A percentile compares a stretch with the other conserved stretches of the same genome.
These are phyloP conservation scores for Cladophialophora exuberans DNA, from an alignment of 2,329 filamentous ascomycete species.

Conservation along the genomic window DNA sequence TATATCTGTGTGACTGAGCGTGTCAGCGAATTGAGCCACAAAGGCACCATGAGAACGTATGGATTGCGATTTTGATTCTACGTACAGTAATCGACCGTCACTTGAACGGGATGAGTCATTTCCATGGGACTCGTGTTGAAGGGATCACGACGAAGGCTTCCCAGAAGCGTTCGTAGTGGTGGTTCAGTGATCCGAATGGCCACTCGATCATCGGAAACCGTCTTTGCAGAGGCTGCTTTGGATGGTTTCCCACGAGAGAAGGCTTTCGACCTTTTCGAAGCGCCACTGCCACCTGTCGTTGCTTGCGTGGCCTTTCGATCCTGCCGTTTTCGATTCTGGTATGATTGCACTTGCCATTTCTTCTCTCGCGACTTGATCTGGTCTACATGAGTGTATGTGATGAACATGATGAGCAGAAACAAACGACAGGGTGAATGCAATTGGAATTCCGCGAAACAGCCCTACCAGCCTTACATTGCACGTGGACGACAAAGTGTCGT, in stretches of 20 bases:
- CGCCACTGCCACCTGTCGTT: neutral
- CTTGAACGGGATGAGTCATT: neutral
- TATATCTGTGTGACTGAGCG: constrained; percentile 6
- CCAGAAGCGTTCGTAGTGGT: neutral
- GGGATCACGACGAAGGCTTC: constrained; percentile 9
- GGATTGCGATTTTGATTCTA: neutral
- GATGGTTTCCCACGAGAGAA: neutral
- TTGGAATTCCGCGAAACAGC: neutral
- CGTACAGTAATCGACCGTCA: constrained; percentile 16
- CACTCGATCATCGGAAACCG: neutral
- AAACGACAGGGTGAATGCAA: neutral
- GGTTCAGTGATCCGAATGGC: neutral
- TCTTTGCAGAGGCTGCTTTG: neutral
- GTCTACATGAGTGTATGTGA: constrained; percentile 13
- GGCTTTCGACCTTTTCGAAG: neutral
- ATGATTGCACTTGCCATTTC: constrained; percentile 15
- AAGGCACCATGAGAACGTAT: neutral
- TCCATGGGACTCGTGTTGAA: constrained; percentile 18
- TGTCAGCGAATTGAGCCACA: neutral
- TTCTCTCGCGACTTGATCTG: constrained; percentile 11
- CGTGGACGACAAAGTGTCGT: too few relatives aligned
- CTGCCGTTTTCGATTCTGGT: constrained; percentile 8
- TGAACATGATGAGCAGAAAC: neutral
- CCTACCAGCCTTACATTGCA: neutral
- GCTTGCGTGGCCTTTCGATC: constrained; percentile 4